Base-by-base conservation (phyloP, 2,329 filamentous ascomycete genomes). In the Pezicula radicicola region DNA sequence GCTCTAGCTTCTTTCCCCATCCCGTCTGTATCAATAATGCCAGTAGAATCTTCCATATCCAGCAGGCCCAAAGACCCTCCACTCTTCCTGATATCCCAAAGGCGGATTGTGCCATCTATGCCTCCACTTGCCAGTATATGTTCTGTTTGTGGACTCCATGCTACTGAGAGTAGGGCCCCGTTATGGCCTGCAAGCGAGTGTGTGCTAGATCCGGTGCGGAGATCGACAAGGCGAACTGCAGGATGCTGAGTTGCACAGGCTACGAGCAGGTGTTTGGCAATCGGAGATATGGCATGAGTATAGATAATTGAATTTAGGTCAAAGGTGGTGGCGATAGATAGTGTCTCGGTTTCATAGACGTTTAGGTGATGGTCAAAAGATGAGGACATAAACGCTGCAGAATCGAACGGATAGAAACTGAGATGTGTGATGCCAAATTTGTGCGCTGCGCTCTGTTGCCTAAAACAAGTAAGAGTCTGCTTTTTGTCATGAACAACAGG, bases 211-310 rank as follows among this genome's bases (percentile, higher is more conserved):
- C 91, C 91, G 1, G 91, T 92, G 48, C 89, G 87, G 33, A 97
- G 77, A 66, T 97, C 93, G 6, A 97, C 83, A 6, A 97, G 80
- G 15, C 91, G 85, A 13, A 96, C 88, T 25, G 88, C 80, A 6
- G 90, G 89, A 65, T 94, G 85, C 57, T 95, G 91, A 0, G 91
- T 95, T 1, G 89, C 92, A 63, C 91, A 94, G 9, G 93, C 91
- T 9, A 97, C 88, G 4, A 96, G 79, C 0, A 96, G 76, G 63
- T 91, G 79, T 48, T 82, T 73, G 51, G 90, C 80, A 52, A 92
- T 73, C 40, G 85, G 80, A 1, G 91, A 96, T 25, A 89, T 78
- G 0, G 88, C 84, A 67, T 96, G 91, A 1, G 87, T 85, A 69
- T 91, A 90, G 45, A 90, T 76, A 30, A 85, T 85, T 4, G 82